Base-by-base conservation (phyloP, 176 grass and related monocot genomes). In the Oryza rufipogon region DNA sequence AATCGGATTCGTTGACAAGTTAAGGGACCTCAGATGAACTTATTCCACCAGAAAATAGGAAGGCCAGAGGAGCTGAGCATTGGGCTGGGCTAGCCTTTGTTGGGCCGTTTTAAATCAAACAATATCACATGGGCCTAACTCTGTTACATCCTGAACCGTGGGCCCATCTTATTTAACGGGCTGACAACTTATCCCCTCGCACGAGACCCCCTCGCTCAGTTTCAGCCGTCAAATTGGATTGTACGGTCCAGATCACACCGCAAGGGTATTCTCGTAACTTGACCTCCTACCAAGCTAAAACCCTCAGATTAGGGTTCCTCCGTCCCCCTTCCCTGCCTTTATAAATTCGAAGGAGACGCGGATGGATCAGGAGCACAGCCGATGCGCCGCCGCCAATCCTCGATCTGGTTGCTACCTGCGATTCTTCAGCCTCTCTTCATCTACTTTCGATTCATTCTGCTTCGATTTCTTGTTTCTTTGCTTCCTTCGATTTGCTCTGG, bases 301-400 rank as follows among this genome's bases (percentile, higher is more conserved):
- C 56, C 7, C 56, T 11, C 56, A 22, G 20, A n/a, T 39, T 86
- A 86, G 84, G 84, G 84, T 80, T 85, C 26, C 69, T 51, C 26
- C 47, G 3, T 13, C 16, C 16, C 22, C 17, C 22, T 13, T 19
- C 47, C 1, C 7, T 36, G 20, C 17, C 36, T 10, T 6, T 76
- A 87, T 87, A 87, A 70, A 76, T 81, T 3, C 49, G 34, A 10
- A 30, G 4, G 47, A 30, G 46, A 17, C n/a, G n/a, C n/a, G n/a
- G 58, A 5, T 0, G 28, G 26, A 9, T 12, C 41, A 2, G 12
- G 3, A 44, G 51, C 17, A 60, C 1, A 54, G 2, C 19, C 9
- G 7, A 3, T 3, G 0, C 33, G 48, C 34, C 22, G 68, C 67
- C 2, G 17, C 10, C 33, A 10, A 36, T 6, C 0, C 11, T 16